Evolutionary conservation across 768 basidiomycete species (phyloP), one percentile per base, ranked within the genome.

Genomic region (Collybiopsis luxurians): DNA sequence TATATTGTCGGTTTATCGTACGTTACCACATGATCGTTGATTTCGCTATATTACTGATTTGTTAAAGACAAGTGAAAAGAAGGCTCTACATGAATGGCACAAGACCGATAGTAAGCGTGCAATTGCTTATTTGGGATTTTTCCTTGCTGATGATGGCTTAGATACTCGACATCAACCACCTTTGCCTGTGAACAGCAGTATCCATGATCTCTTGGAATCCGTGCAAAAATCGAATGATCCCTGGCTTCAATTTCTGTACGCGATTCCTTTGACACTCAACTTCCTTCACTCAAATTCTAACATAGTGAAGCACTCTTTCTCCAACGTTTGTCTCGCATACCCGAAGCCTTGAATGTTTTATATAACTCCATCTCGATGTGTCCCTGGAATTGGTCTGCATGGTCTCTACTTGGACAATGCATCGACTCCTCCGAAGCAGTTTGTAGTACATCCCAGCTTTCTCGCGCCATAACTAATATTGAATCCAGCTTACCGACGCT

Each of bases 351-450:
- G 7, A 85, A 88, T 59, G 76, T 75, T 57, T 75, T 81, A 23
- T 72, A 89, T 15, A 64, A 77, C 27, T 86, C 86, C 12, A 75
- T 89, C 9, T 68, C 69, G 23, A 69, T 73, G 11, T 82, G 81
- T 56, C 82, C 86, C 2, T 90, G 84, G 79, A 90, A 90, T 63
- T 91, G 89, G 88, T 83, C 83, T 28, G 77, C 81, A 17, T 91
- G 88, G 87, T 67, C 75, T 17, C 73, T 85, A 34, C 73, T 91
- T 17, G 73, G 74, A 4, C 73, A 77, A 23, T 82, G 84, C 57
- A 69, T 87, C 15, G 77, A 78, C 55, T 24, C 42, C 28, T 24
- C 31, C 2, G 54, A 9, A 47, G 10, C 2, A n/a, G 48, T 50
- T 4, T 12, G 54, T 55, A 21, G 38, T 26, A 10, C 21, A 17